Evolutionary conservation across 768 basidiomycete species (phyloP), one percentile per base, ranked within the genome.

Genomic region (Tulasnella sp.): DNA sequence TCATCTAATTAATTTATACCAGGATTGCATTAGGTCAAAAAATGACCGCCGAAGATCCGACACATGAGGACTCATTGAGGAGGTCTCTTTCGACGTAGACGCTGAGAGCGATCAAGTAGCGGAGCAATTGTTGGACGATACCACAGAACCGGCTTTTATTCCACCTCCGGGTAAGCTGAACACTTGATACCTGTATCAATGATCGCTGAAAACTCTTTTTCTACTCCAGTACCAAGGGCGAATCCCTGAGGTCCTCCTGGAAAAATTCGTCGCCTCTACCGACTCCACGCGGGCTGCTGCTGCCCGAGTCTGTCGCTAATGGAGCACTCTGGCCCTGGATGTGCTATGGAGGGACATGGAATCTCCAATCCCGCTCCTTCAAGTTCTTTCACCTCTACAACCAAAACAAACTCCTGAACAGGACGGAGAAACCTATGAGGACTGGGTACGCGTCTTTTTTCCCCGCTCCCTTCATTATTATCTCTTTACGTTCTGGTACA

Each of bases 291-390:
- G 52, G 24, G 75, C 75, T 19, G 44, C 34, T 5, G 42, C 75
- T 6, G 39, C 75, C 34, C 75, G 75, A 16, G 52, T 56, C 19
- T 75, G 75, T 27, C 75, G 44, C 40, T 48, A 31, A 44, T 75
- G 75, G 39, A 42, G 40, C 24, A n/a, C n/a, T 74, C 40, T 74
- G 19, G 39, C 74, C 27, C 74, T 74, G 6, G 74, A 74, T n/a
- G 27, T 31, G 14, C 39, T 44, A 10, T 74, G 74, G 74, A 38
- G 74, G 40, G 39, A 42, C 40, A 74, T 74, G 74, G 19, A 74
- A 5, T 42, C 40, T 44, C 39, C 46, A 31, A 42, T 31, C 39
- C 74, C 74, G 3, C 74, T 74, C 6, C 31, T 74, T 10, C 36
- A 74, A 31, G 16, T 74, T 8, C 74, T 74, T n/a, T 74, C 74